Conservation (phyloP, 257 asterid genomes). For the Lantana camara region DNA sequence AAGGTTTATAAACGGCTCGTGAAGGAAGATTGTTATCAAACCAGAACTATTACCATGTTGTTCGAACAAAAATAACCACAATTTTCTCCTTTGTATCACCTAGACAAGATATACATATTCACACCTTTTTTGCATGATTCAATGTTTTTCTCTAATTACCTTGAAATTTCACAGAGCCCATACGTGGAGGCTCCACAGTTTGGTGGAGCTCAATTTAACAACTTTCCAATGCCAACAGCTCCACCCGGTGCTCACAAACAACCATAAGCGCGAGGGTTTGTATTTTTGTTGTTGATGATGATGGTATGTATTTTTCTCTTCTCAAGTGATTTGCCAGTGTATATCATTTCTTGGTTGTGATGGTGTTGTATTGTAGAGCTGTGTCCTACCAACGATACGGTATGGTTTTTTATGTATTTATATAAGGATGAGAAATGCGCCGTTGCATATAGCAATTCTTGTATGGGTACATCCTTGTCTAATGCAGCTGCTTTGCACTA, state of each 20-base stretch:
- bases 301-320: conserved; percentile 32
- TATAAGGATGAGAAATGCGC: conserved; percentile 12
- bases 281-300: conserved; percentile 23
- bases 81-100: too few species aligned
- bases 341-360: conserved; percentile 31
- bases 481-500: too few species aligned
- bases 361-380: conserved; percentile 27
- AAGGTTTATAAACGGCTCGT: not conserved
- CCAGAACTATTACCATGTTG: too few species aligned
- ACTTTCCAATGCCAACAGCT: conserved; percentile 90
- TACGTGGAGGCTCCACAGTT: conserved; percentile 90
- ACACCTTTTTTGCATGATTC: not conserved
- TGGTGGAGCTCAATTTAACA: conserved; percentile 44
- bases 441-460: conserved; percentile 5
- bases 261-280: conserved; percentile 36
- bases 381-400: conserved; percentile 9
- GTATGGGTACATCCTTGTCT: too few species aligned
- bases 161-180: conserved; percentile 65
- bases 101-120: too few species aligned
- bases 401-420: conserved; percentile 26
- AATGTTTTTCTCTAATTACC: conserved; percentile 11
- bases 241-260: conserved; percentile 88
- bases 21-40: too few species aligned
- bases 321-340: conserved; percentile 26
- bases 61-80: too few species aligned